These are phyloP conservation scores for Paraphoma sp. DNA, from an alignment of 2,329 filamentous ascomycete genomes.

Conservation along the genomic window DNA sequence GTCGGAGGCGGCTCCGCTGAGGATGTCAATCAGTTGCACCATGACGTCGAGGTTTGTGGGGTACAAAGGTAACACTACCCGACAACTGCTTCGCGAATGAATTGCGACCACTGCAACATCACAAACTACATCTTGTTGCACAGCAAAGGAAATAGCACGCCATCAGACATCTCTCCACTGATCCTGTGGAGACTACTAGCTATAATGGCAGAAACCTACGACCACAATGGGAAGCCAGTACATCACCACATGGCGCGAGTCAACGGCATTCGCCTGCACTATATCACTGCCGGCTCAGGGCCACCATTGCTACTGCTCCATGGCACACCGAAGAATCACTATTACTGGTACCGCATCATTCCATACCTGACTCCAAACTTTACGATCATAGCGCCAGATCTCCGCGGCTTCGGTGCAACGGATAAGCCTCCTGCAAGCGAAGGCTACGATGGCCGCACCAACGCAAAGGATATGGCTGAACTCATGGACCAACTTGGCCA, in stretches of 20 bases:
- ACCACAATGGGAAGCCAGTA: constrained; percentile 20
- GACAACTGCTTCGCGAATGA: background rate
- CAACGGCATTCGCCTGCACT: constrained; percentile 29
- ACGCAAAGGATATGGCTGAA: constrained; percentile 44
- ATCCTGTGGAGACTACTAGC: background rate
- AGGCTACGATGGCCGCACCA: constrained; percentile 47
- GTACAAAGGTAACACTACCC: background rate
- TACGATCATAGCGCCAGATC: constrained; percentile 46
- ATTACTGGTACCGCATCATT: constrained; percentile 48
- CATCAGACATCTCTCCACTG: too few species aligned
- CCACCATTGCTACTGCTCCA: constrained; percentile 26
- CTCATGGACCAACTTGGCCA: constrained; percentile 58
- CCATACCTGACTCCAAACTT: constrained; percentile 45
- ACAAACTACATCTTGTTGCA: background rate
- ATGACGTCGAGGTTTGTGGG: background rate
- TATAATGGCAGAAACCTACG: constrained; percentile 25
- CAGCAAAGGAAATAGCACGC: too few species aligned
- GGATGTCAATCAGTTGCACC: background rate
- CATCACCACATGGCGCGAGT: constrained; percentile 26
- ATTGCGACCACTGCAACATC: background rate
- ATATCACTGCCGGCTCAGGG: constrained; percentile 26
- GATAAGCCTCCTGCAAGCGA: constrained; percentile 48
- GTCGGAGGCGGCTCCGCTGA: background rate
- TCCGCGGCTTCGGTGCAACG: constrained; percentile 48
- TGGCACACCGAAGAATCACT: constrained; percentile 30